A percentile compares a stretch with the other conserved stretches of the same genome.
Evolutionary conservation across 306 rosid genomes (phyloP).

Genomic region (Begonia loranthoides): DNA sequence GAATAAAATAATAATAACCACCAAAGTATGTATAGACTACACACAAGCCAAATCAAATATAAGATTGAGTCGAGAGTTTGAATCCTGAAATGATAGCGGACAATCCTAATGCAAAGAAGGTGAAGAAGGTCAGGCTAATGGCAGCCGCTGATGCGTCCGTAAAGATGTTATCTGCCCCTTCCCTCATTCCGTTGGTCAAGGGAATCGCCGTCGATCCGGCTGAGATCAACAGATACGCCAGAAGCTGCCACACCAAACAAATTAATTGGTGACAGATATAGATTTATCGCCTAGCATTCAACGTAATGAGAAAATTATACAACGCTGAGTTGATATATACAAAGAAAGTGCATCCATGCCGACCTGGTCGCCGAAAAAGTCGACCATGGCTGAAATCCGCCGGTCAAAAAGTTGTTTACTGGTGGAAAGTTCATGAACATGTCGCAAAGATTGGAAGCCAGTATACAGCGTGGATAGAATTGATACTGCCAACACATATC

Average conservation of each 20-base stretch:
- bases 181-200: slow-evolving; percentile 51
- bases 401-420: slow-evolving; percentile 16
- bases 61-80: slow-evolving; percentile 42
- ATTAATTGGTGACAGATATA: too few relatives aligned
- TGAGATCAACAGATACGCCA: slow-evolving; percentile 67
- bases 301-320: too few relatives aligned
- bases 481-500: slow-evolving; percentile 50
- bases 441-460: slow-evolving; percentile 29
- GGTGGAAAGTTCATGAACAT: slow-evolving; percentile 27
- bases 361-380: slow-evolving; percentile 76
- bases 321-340: too few relatives aligned
- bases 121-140: slow-evolving; percentile 54
- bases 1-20: too few relatives aligned
- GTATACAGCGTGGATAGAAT: slow-evolving; percentile 39
- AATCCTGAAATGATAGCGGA: slow-evolving; percentile 54
- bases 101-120: slow-evolving; percentile 39
- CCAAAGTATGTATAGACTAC: too few relatives aligned
- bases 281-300: too few relatives aligned
- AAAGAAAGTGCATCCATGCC: too few relatives aligned
- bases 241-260: slow-evolving; percentile 30
- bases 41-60: slow-evolving; percentile 20
- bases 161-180: slow-evolving; percentile 46
- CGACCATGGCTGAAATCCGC: slow-evolving; percentile 21
- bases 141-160: slow-evolving; percentile 52
- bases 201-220: slow-evolving; percentile 63